phyloP scores from a whole-genome alignment of 176 grass and related monocot species.

The Leersia perrieri region DNA sequence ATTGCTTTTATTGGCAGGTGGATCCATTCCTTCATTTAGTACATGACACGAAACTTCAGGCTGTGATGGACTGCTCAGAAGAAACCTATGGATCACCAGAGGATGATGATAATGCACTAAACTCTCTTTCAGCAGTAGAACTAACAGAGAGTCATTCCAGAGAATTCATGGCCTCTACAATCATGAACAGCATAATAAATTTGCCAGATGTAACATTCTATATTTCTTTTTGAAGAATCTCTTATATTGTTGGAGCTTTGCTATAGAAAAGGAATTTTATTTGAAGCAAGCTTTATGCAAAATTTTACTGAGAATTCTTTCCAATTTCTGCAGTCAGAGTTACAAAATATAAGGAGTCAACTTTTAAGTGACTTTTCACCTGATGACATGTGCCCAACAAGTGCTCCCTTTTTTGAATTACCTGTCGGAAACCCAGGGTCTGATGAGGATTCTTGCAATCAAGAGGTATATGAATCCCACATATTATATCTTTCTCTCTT shows the following conservation, averaged over 20 bases:
- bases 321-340: conserved; percentile 56
- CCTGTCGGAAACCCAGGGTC: conserved; percentile 21
- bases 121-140: conserved; percentile 69
- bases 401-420: conserved; percentile 56
- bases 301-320: conserved; percentile 7
- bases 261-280: not conserved
- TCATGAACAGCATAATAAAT: conserved; percentile 63
- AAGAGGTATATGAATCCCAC: conserved; percentile 41
- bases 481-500: not conserved
- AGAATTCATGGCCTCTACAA: conserved; percentile 68
- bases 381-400: conserved; percentile 80
- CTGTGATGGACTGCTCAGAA: conserved; percentile 40
- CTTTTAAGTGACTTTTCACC: conserved; percentile 83
- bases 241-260: not conserved
- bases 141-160: conserved; percentile 70
- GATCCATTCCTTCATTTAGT: conserved; percentile 87
- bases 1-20: conserved; percentile 30
- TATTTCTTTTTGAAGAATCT: not conserved
- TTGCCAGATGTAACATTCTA: conserved; percentile 67
- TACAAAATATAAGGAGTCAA: conserved; percentile 55
- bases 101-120: conserved; percentile 61
- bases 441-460: conserved; percentile 33
- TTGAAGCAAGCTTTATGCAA: not conserved
- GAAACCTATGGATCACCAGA: conserved; percentile 68
- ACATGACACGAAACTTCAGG: conserved; percentile 66